Conservation (phyloP, 106 monocot genomes). For the Apostasia shenzhenica region DNA sequence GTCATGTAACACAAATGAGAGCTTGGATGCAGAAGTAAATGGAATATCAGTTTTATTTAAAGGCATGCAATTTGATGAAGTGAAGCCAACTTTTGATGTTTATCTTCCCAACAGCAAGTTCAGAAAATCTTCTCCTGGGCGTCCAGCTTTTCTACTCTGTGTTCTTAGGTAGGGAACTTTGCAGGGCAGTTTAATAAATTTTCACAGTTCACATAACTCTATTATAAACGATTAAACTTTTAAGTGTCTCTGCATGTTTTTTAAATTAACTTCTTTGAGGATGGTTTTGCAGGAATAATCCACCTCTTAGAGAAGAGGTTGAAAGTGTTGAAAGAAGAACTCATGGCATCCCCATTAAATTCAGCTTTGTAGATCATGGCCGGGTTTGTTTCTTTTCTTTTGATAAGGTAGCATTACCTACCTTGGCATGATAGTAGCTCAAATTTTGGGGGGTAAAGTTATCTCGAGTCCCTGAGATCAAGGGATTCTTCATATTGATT, state of each 20-base stretch:
- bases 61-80: conserved; percentile 39
- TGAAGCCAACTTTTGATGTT: conserved; percentile 55
- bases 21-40: neutral
- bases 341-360: conserved; percentile 51
- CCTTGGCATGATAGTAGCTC: conserved; percentile 34
- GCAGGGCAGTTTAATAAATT: neutral
- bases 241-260: neutral
- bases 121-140: conserved; percentile 65
- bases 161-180: conserved; percentile 37
- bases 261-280: neutral
- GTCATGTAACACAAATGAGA: conserved; percentile 6
- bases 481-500: no score
- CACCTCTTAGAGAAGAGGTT: conserved; percentile 45
- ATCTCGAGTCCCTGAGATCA: no score
- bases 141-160: conserved; percentile 61
- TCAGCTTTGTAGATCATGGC: conserved; percentile 72
- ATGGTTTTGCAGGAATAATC: conserved; percentile 36
- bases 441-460: no score
- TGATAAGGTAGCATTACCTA: conserved; percentile 36
- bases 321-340: conserved; percentile 42
- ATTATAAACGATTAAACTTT: neutral
- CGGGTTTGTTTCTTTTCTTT: conserved; percentile 77
- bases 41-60: conserved; percentile 16
- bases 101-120: conserved; percentile 88
- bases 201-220: neutral